Percentiles rank a stretch among this genome's conserved stretches.
phyloP scores from a whole-genome alignment of 257 asterid genomes.

The Cruciata laevipes region DNA sequence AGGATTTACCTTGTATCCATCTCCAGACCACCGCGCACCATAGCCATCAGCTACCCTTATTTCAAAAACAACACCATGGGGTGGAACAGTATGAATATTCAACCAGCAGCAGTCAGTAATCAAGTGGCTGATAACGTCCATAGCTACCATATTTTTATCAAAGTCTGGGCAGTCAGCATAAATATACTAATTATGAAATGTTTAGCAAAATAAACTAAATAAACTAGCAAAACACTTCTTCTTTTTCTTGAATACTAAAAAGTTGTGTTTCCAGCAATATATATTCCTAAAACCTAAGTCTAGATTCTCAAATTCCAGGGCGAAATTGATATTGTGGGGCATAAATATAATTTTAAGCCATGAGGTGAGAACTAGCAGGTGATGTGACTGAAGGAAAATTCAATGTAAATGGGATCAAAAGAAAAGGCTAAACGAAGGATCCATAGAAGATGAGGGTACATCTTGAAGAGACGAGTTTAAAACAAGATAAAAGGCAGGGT shows the following conservation, averaged over 20 bases:
- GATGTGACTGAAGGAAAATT: not conserved
- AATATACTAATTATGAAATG: not conserved
- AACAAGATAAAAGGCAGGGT: not conserved
- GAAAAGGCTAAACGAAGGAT: not conserved
- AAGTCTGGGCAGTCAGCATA: conserved; percentile 36
- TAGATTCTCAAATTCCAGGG: not conserved
- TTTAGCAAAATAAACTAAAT: too few species aligned
- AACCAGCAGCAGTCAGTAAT: conserved; percentile 52
- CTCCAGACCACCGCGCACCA: conserved; percentile 83
- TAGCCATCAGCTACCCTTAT: conserved; percentile 57
- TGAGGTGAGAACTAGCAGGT: not conserved
- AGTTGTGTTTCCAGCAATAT: not conserved
- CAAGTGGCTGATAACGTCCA: conserved; percentile 36
- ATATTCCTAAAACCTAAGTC: not conserved
- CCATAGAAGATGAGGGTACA: not conserved
- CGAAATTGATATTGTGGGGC: not conserved
- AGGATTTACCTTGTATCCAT: conserved; percentile 56
- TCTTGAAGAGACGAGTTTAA: not conserved
- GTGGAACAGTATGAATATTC: conserved; percentile 63
- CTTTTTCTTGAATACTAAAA: too few species aligned
- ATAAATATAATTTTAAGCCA: not conserved
- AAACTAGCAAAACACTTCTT: too few species aligned
- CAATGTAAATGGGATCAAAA: not conserved
- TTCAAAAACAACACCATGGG: conserved; percentile 64
- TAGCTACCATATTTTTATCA: conserved; percentile 49